phyloP scores from a whole-genome alignment of 2,329 filamentous ascomycete genomes.

The Cytospora piceicola region DNA sequence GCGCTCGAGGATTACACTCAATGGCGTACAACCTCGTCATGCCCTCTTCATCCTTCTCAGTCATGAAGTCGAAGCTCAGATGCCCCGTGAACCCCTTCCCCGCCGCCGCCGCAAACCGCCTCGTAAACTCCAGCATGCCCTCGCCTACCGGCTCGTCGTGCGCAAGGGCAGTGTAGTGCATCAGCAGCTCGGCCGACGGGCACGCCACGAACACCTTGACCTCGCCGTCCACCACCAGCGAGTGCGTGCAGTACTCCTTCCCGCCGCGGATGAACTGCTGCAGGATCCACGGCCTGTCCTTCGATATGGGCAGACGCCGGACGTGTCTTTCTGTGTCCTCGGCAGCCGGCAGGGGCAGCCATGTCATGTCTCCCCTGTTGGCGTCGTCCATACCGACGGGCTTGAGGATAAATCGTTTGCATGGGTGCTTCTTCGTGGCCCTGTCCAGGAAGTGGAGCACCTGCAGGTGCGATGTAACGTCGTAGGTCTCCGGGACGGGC shows the following conservation, averaged over 20 bases:
- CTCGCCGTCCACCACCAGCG: constrained; percentile 66
- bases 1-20: constrained; percentile 71
- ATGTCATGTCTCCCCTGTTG: constrained; percentile 63
- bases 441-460: constrained; percentile 56
- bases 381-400: constrained; percentile 65
- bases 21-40: constrained; percentile 63
- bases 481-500: constrained; percentile 54
- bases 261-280: constrained; percentile 67
- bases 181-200: constrained; percentile 62
- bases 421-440: constrained; percentile 33
- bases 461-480: constrained; percentile 57
- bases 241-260: constrained; percentile 72
- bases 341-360: constrained; percentile 60
- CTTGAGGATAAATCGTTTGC: constrained; percentile 66
- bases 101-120: constrained; percentile 54
- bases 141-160: constrained; percentile 55
- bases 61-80: constrained; percentile 72
- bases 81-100: constrained; percentile 64
- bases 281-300: constrained; percentile 63
- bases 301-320: constrained; percentile 57
- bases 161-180: constrained; percentile 68
- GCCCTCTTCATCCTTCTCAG: constrained; percentile 49
- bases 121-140: constrained; percentile 69
- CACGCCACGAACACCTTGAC: constrained; percentile 71
- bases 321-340: constrained; percentile 60